phyloP scores from a whole-genome alignment of 306 rosid species.

The Hippophae gyantsensis region DNA sequence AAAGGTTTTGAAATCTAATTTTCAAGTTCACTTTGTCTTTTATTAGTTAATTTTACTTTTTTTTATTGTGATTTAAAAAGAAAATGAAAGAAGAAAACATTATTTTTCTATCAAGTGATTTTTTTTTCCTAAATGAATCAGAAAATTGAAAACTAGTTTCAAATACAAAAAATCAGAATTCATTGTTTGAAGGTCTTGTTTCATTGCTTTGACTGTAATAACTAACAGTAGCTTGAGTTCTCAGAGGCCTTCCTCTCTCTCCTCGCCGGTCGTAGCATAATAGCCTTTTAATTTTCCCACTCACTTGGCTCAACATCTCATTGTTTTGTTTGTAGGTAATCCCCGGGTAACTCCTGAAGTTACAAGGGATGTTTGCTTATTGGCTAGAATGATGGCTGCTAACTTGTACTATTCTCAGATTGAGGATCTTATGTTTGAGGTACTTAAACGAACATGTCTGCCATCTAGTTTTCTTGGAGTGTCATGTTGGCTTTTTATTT shows the following conservation, averaged over 20 bases:
- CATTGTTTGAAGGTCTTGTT: neutral
- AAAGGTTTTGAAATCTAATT: too few relatives aligned
- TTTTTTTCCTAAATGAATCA: too few relatives aligned
- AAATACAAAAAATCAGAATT: too few relatives aligned
- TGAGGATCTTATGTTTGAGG: slow-evolving; percentile 99
- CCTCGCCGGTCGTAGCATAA: neutral
- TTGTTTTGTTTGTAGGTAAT: slow-evolving; percentile 55
- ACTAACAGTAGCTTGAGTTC: neutral
- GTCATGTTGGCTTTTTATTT: slow-evolving; percentile 3
- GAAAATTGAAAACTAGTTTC: too few relatives aligned
- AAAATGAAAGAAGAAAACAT: too few relatives aligned
- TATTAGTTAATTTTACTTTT: too few relatives aligned
- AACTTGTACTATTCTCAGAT: slow-evolving; percentile 94
- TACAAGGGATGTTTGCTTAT: slow-evolving; percentile 91
- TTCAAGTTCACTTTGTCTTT: too few relatives aligned
- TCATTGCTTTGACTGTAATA: neutral
- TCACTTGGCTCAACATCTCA: slow-evolving; percentile 11
- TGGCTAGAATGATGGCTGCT: slow-evolving; percentile 99
- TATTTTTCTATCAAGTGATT: too few relatives aligned
- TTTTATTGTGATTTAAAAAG: too few relatives aligned
- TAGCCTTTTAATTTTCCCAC: neutral
- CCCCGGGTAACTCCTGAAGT: slow-evolving; percentile 99
- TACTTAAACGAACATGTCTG: slow-evolving; percentile 24
- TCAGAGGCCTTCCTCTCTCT: neutral
- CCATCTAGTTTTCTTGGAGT: neutral